Evolutionary conservation across 2,329 filamentous ascomycete species (phyloP).

Genomic region (Hypocrella siamensis): DNA sequence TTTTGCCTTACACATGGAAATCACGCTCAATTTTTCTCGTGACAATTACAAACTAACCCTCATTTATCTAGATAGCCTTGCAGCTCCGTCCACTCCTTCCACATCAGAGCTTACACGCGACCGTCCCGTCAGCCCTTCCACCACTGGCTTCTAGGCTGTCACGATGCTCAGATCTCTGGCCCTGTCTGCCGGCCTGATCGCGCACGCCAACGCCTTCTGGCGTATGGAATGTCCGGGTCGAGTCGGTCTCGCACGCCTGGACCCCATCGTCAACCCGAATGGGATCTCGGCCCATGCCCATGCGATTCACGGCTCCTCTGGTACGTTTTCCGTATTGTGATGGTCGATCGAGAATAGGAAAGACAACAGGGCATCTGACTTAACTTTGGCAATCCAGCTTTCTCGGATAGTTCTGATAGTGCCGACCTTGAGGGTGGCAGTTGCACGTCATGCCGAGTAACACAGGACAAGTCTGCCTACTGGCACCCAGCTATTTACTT

Average conservation of each 20-base stretch:
- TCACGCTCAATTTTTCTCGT: not conserved
- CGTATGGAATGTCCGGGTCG: constrained; percentile 70
- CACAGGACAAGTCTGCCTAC: constrained; percentile 74
- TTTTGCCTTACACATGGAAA: not conserved
- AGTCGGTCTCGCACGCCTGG: constrained; percentile 55
- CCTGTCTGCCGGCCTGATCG: constrained; percentile 17
- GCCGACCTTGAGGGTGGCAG: constrained; percentile 41
- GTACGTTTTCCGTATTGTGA: no score
- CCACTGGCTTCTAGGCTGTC: constrained; percentile 2
- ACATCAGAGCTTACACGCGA: not conserved
- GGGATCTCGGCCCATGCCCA: constrained; percentile 51
- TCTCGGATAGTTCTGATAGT: constrained; percentile 41
- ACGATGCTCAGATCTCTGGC: constrained; percentile 19
- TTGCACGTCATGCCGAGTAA: constrained; percentile 71
- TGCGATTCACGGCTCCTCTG: constrained; percentile 57
- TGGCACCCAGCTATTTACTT: constrained; percentile 76
- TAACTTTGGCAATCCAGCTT: constrained; percentile 30
- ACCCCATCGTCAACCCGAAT: constrained; percentile 57
- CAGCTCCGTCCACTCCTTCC: constrained; percentile 17
- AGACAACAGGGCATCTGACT: not conserved
- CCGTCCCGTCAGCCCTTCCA: not conserved
- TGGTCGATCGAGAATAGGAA: no score
- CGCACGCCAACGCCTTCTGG: constrained; percentile 57
- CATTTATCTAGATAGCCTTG: not conserved
- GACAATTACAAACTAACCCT: not conserved